A percentile compares a stretch with the other conserved stretches of the same genome.
phyloP scores from a whole-genome alignment of 495 filamentous ascomycete species.

The Aspergillus indologenus region DNA sequence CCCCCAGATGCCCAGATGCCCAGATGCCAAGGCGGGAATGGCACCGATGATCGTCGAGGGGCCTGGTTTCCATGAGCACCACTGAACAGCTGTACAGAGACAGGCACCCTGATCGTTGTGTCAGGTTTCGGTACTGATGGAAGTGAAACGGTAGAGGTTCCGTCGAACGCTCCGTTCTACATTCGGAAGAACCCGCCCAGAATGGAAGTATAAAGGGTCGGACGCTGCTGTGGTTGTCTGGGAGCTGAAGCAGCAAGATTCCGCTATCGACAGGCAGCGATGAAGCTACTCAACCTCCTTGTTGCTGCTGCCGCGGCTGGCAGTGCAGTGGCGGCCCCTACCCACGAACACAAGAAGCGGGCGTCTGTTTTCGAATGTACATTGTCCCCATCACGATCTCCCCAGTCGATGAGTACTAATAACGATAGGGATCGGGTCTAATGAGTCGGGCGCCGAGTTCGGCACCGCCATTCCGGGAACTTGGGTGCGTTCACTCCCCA shows the following conservation, averaged over 20 bases:
- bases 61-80: no score
- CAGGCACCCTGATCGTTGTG: no score
- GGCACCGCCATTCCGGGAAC: slow-evolving; percentile 47
- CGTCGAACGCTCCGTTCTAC: no score
- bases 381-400: neutral
- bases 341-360: slow-evolving; percentile 16
- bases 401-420: neutral
- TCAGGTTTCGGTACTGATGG: no score
- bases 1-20: no score
- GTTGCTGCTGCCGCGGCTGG: slow-evolving; percentile 29
- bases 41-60: no score
- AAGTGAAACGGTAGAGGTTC: no score
- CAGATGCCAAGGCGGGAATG: slow-evolving; percentile 5
- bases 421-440: slow-evolving; percentile 22
- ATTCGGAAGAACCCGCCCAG: no score
- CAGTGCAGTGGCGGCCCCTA: slow-evolving; percentile 28
- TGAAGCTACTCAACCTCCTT: slow-evolving; percentile 28
- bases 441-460: slow-evolving; percentile 55
- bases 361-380: slow-evolving; percentile 13
- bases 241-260: no score
- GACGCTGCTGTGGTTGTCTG: no score
- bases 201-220: no score
- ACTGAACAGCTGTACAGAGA: no score
- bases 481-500: neutral
- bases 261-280: neutral